phyloP scores from a whole-genome alignment of 768 basidiomycete genomes.

The Trametes cinnabarina region DNA sequence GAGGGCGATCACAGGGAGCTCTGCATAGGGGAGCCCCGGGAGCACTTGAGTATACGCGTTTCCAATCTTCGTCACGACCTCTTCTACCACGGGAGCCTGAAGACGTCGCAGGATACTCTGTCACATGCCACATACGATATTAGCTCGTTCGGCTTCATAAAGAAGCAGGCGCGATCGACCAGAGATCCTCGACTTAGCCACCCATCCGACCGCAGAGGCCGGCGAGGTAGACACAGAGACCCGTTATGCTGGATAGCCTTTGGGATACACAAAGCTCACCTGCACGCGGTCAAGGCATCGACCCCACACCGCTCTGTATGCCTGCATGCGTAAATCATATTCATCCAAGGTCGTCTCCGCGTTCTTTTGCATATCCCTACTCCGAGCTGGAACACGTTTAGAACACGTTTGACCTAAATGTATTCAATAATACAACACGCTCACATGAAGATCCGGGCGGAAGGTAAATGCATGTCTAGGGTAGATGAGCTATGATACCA shows the following conservation, averaged over 20 bases:
- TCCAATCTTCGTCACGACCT: constrained; percentile 43
- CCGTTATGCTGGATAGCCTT: not conserved
- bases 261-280: constrained; percentile 36
- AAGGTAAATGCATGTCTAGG: constrained; percentile 26
- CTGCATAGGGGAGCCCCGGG: constrained; percentile 55
- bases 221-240: too few species aligned
- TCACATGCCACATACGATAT: not conserved
- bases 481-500: not conserved
- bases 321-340: constrained; percentile 44
- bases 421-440: not conserved
- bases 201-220: too few species aligned
- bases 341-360: not conserved
- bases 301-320: constrained; percentile 57
- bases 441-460: constrained; percentile 10
- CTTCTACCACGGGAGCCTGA: constrained; percentile 47
- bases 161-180: too few species aligned
- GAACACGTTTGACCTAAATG: too few species aligned
- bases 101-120: constrained; percentile 48
- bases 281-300: constrained; percentile 57
- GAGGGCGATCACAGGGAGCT: constrained; percentile 59
- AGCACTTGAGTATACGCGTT: constrained; percentile 45
- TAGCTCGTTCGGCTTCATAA: too few species aligned
- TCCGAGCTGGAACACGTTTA: too few species aligned
- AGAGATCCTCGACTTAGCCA: too few species aligned
- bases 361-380: not conserved